These are phyloP conservation scores for Phytophthora tubulina DNA, from an alignment of 352 stramenopile genomes.

Conservation along the genomic window DNA sequence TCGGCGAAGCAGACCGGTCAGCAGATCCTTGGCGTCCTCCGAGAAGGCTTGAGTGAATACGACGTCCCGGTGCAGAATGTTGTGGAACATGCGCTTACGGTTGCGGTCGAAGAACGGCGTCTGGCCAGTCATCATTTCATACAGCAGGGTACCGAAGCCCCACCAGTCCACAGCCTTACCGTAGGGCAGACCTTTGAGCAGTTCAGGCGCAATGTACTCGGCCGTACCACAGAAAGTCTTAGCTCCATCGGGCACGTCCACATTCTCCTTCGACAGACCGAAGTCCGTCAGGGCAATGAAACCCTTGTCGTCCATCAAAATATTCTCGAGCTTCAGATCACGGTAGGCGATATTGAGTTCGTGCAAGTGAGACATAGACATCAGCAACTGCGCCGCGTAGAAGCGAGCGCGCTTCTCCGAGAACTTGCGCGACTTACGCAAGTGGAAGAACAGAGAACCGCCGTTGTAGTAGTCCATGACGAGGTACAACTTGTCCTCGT, in stretches of 20 bases:
- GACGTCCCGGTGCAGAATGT: slow-evolving; percentile 91
- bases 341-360: slow-evolving; percentile 94
- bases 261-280: slow-evolving; percentile 93
- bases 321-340: slow-evolving; percentile 96
- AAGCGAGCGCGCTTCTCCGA: slow-evolving; percentile 90
- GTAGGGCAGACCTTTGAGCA: slow-evolving; percentile 92
- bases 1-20: slow-evolving; percentile 81
- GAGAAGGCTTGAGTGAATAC: slow-evolving; percentile 90
- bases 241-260: slow-evolving; percentile 87
- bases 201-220: slow-evolving; percentile 94
- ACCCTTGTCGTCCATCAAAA: slow-evolving; percentile 94
- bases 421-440: slow-evolving; percentile 92
- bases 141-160: slow-evolving; percentile 94
- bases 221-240: slow-evolving; percentile 95
- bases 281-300: slow-evolving; percentile 95
- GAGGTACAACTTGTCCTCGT: slow-evolving; percentile 93
- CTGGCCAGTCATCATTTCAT: slow-evolving; percentile 96
- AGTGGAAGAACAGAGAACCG: slow-evolving; percentile 93
- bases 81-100: slow-evolving; percentile 95
- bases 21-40: slow-evolving; percentile 87
- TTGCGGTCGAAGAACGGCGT: slow-evolving; percentile 97
- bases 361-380: slow-evolving; percentile 94
- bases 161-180: slow-evolving; percentile 94
- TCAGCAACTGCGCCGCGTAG: slow-evolving; percentile 92
- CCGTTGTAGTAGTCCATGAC: slow-evolving; percentile 96